phyloP scores from a whole-genome alignment of 164 flowering plant genomes.

The Cinnamomum chago region DNA sequence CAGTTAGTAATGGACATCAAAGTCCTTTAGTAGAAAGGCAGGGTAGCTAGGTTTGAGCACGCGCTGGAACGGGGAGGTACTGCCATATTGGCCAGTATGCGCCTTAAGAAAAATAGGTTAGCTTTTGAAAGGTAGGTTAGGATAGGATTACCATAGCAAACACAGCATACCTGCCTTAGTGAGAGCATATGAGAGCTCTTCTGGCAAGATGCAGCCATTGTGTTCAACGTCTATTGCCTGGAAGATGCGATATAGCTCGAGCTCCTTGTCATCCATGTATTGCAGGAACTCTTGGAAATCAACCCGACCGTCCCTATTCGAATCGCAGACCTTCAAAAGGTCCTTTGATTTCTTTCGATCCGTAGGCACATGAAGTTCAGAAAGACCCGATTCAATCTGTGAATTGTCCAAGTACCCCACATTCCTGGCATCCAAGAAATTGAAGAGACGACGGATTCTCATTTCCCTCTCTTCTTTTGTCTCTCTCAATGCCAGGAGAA shows the following conservation, averaged over 20 bases:
- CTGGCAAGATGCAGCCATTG: constrained; percentile 91
- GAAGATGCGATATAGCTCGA: constrained; percentile 82
- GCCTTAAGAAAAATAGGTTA: no score
- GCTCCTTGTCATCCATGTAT: constrained; percentile 93
- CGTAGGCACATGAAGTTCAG: constrained; percentile 71
- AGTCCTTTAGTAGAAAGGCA: no score
- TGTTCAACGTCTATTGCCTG: constrained; percentile 95
- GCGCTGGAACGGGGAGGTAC: no score
- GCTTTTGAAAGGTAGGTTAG: no score
- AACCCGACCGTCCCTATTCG: constrained; percentile 76
- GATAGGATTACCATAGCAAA: neutral
- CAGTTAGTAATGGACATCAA: no score
- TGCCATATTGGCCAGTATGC: no score
- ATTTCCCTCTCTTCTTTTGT: constrained; percentile 80
- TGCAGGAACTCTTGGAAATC: constrained; percentile 74
- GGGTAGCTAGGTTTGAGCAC: no score
- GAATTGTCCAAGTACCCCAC: constrained; percentile 65
- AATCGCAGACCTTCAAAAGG: constrained; percentile 68
- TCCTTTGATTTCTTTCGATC: constrained; percentile 89
- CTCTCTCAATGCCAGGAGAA: constrained; percentile 69
- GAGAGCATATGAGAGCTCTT: constrained; percentile 92
- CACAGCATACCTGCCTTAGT: constrained; percentile 66
- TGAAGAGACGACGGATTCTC: constrained; percentile 68
- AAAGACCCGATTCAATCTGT: constrained; percentile 76
- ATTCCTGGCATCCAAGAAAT: constrained; percentile 61